Evolutionary conservation across 176 grass and related monocot genomes (phyloP).

Genomic region (Dactylis glomerata): DNA sequence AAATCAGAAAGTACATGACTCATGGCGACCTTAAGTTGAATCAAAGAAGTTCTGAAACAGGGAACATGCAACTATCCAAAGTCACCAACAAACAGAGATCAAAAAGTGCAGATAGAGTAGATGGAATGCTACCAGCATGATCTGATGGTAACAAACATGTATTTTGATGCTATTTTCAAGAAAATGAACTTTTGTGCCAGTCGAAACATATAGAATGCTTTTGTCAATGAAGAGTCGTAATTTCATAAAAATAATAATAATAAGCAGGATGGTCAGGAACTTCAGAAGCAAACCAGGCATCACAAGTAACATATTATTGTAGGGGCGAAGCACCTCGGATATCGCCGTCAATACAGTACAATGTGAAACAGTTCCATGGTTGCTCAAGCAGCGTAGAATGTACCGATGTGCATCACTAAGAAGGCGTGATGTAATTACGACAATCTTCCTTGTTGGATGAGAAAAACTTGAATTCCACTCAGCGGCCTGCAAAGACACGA

Average conservation of each 20-base stretch:
- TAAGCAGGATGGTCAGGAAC: neutral
- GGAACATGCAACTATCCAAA: slow-evolving; percentile 6
- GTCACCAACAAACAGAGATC: neutral
- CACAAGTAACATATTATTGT: slow-evolving; percentile 25
- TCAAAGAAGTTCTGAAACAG: neutral
- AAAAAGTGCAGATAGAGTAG: neutral
- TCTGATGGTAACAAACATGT: neutral
- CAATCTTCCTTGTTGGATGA: slow-evolving; percentile 71
- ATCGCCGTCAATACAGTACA: slow-evolving; percentile 87
- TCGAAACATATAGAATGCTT: neutral
- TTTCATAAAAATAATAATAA: neutral
- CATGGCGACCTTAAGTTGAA: neutral
- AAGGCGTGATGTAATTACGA: slow-evolving; percentile 72
- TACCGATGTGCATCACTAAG: slow-evolving; percentile 93
- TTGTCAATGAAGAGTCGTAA: neutral
- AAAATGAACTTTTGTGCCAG: neutral
- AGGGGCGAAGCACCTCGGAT: slow-evolving; percentile 67
- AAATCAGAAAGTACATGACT: neutral
- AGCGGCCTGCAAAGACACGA: slow-evolving; percentile 45
- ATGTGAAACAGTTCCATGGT: slow-evolving; percentile 57
- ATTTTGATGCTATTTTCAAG: neutral
- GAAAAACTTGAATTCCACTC: slow-evolving; percentile 67
- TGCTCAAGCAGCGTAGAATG: slow-evolving; percentile 82
- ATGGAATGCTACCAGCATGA: neutral
- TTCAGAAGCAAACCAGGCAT: slow-evolving; percentile 23